A percentile compares a stretch with the other conserved stretches of the same genome.
phyloP scores from a whole-genome alignment of 805 yeast genomes.

The Torulaspora maleeae region DNA sequence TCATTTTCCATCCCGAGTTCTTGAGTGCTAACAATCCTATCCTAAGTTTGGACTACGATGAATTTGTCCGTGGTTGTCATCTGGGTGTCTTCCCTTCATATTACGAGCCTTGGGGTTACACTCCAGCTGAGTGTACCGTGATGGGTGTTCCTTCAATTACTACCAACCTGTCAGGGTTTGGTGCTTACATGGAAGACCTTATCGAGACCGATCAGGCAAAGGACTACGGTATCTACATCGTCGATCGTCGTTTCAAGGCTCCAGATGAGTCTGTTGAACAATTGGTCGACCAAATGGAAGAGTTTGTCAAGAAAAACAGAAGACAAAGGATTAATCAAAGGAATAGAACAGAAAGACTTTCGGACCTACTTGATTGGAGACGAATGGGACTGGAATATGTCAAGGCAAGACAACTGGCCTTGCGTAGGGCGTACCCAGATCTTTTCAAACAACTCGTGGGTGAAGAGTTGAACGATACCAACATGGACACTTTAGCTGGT shows the following conservation, averaged over 20 bases:
- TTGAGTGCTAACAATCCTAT: constrained; percentile 92
- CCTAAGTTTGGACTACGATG: constrained; percentile 89
- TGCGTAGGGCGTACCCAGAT: constrained; percentile 91
- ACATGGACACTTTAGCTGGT: constrained; percentile 34
- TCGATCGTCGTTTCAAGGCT: constrained; percentile 86
- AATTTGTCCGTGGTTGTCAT: constrained; percentile 96
- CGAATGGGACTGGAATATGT: constrained; percentile 96
- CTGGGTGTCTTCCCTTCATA: constrained; percentile 97
- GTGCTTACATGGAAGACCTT: constrained; percentile 97
- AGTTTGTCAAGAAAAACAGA: constrained; percentile 81
- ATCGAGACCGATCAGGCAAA: constrained; percentile 75
- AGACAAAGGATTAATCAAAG: constrained; percentile 97
- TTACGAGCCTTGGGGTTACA: constrained; percentile 99
- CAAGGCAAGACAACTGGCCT: constrained; percentile 87
- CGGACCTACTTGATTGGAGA: constrained; percentile 94
- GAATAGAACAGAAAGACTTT: constrained; percentile 90
- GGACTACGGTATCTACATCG: constrained; percentile 96
- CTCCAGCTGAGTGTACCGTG: constrained; percentile 98
- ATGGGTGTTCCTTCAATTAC: constrained; percentile 99
- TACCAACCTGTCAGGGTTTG: constrained; percentile 92
- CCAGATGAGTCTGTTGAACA: constrained; percentile 93
- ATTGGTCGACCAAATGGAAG: constrained; percentile 82
- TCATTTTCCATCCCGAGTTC: constrained; percentile 96
- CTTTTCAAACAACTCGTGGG: constrained; percentile 47
- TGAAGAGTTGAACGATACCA: constrained; percentile 28